These are phyloP conservation scores for Aspergillus nidulans DNA, from an alignment of 495 filamentous ascomycete genomes.

Conservation along the genomic window DNA sequence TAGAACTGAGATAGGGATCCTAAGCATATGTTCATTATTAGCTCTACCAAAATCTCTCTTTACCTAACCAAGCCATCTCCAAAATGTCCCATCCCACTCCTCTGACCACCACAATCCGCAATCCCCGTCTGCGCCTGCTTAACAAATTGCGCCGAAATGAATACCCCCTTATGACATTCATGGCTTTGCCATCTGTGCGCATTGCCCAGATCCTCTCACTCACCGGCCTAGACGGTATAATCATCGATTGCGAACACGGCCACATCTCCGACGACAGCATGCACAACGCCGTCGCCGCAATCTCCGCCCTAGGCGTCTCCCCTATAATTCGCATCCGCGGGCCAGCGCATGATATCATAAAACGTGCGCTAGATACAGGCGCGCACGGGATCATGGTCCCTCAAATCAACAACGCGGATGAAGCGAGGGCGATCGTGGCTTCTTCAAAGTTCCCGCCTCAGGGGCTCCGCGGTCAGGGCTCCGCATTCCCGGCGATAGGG, in stretches of 20 bases:
- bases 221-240: slow-evolving; percentile 31
- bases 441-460: slow-evolving; percentile 64
- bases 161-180: slow-evolving; percentile 37
- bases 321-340: slow-evolving; percentile 66
- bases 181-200: slow-evolving; percentile 35
- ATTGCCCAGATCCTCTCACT: slow-evolving; percentile 33
- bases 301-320: slow-evolving; percentile 60
- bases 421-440: slow-evolving; percentile 43
- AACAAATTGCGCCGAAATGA: slow-evolving; percentile 29
- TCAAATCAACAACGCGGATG: slow-evolving; percentile 4
- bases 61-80: not conserved
- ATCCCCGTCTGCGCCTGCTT: slow-evolving; percentile 32
- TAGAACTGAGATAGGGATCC: not conserved
- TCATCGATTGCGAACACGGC: slow-evolving; percentile 59
- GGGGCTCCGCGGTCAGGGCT: slow-evolving; percentile 62
- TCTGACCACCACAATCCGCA: slow-evolving; percentile 30
- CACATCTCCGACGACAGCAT: slow-evolving; percentile 39
- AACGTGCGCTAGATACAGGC: slow-evolving; percentile 66
- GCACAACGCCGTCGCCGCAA: slow-evolving; percentile 41
- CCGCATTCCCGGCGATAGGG: slow-evolving; percentile 37
- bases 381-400: slow-evolving; percentile 58
- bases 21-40: too few species aligned
- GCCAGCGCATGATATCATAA: slow-evolving; percentile 67
- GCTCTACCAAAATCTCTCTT: not conserved
- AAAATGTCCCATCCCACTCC: slow-evolving; percentile 28